Evolutionary conservation across 2,329 filamentous ascomycete species (phyloP).

Genomic region (Nothomitra cinnamomea): DNA sequence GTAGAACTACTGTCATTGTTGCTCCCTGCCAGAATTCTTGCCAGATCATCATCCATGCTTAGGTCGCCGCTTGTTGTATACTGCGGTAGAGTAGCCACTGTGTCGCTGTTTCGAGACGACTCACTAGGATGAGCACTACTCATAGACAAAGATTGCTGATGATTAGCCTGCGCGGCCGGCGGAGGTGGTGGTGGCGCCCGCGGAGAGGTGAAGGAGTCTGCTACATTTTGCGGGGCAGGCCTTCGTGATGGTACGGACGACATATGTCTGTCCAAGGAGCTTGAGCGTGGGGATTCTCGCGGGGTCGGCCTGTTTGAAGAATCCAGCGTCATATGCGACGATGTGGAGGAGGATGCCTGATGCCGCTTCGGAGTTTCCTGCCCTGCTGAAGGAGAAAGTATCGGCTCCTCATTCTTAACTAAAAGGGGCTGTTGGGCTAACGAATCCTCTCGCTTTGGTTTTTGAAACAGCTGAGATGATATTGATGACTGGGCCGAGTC

Average conservation of each 20-base stretch:
- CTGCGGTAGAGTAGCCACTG: slow-evolving; percentile 22
- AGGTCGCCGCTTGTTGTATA: slow-evolving; percentile 69
- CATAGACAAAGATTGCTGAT: slow-evolving; percentile 14
- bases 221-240: neutral
- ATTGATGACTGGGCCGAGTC: slow-evolving; percentile 21
- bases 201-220: slow-evolving; percentile 28
- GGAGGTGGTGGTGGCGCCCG: slow-evolving; percentile 18
- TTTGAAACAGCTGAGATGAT: slow-evolving; percentile 12
- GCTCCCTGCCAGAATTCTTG: slow-evolving; percentile 51
- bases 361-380: neutral
- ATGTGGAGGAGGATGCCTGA: neutral
- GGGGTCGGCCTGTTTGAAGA: neutral
- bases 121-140: neutral
- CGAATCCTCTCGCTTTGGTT: slow-evolving; percentile 43
- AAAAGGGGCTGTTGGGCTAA: slow-evolving; percentile 35
- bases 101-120: neutral
- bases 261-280: neutral
- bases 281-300: neutral
- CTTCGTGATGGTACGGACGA: neutral
- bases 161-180: slow-evolving; percentile 17
- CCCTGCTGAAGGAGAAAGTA: neutral
- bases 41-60: slow-evolving; percentile 90
- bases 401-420: slow-evolving; percentile 44
- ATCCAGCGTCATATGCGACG: neutral
- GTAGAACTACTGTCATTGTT: slow-evolving; percentile 55